A percentile compares a stretch with the other conserved stretches of the same genome.
Evolutionary conservation across 2,329 filamentous ascomycete genomes (phyloP).

Genomic region (Bipolaris cookei): DNA sequence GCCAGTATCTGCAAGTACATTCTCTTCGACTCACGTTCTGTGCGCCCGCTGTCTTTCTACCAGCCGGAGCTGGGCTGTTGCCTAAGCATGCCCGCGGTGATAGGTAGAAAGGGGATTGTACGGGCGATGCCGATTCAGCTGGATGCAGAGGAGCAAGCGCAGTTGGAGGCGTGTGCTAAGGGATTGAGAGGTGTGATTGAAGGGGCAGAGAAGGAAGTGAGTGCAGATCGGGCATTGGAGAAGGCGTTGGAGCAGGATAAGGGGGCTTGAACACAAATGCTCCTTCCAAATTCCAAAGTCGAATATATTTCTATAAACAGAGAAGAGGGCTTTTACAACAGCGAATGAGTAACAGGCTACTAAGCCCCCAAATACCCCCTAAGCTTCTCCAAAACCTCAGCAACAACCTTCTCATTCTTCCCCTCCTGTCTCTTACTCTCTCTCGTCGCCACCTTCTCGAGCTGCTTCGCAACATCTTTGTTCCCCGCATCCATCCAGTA

Average conservation of each 20-base stretch:
- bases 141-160: constrained; percentile 42
- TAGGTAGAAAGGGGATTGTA: constrained; percentile 57
- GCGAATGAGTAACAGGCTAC: background rate
- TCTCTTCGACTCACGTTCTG: constrained; percentile 55
- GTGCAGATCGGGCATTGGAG: constrained; percentile 34
- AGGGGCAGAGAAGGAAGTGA: constrained; percentile 47
- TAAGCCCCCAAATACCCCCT: constrained; percentile 16
- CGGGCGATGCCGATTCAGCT: constrained; percentile 47
- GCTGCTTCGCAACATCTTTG: constrained; percentile 65
- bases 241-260: constrained; percentile 34
- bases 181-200: constrained; percentile 47
- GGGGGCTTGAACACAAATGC: constrained; percentile 2
- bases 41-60: constrained; percentile 59
- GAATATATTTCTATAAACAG: background rate
- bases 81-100: constrained; percentile 57
- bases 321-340: background rate
- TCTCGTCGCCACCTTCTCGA: constrained; percentile 72
- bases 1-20: constrained; percentile 60
- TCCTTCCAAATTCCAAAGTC: background rate
- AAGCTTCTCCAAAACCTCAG: constrained; percentile 25
- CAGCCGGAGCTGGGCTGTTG: constrained; percentile 57
- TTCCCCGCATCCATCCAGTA: constrained; percentile 64
- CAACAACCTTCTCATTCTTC: constrained; percentile 61
- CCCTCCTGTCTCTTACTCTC: constrained; percentile 93
- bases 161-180: constrained; percentile 45